phyloP scores from a whole-genome alignment of 495 filamentous ascomycete genomes.

The Aspergillus saccharolyticus region DNA sequence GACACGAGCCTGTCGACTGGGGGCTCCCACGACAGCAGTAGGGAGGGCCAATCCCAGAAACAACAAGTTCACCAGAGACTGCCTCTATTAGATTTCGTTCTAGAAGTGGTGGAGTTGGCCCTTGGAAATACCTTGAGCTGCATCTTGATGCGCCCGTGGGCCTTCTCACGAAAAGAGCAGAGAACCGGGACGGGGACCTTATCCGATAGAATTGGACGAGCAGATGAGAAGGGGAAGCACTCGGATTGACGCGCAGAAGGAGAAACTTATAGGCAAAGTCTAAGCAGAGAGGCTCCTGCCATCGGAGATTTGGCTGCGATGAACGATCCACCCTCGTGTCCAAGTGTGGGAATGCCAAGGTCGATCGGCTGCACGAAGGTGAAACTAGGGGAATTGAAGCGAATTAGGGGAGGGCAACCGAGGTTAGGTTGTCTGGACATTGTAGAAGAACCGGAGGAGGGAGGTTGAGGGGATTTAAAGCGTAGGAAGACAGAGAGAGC shows the following conservation, averaged over 20 bases:
- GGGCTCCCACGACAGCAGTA: neutral
- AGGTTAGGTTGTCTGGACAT: neutral
- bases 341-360: constrained; percentile 13
- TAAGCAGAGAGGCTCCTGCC: neutral
- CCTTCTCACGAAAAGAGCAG: neutral
- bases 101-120: neutral
- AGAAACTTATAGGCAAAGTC: neutral
- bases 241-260: neutral
- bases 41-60: constrained; percentile 3
- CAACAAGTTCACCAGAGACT: constrained; percentile 1
- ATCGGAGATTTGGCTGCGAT: constrained; percentile 1
- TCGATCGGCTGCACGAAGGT: constrained; percentile 17
- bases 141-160: neutral
- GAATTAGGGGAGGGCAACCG: neutral
- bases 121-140: neutral
- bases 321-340: constrained; percentile 13
- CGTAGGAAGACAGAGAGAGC: neutral
- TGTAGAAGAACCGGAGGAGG: neutral
- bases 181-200: neutral
- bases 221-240: neutral
- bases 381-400: neutral
- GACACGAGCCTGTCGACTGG: constrained; percentile 8
- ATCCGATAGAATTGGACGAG: neutral
- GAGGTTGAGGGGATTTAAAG: neutral
- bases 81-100: neutral